A percentile compares a stretch with the other conserved stretches of the same genome.
phyloP scores from a whole-genome alignment of 768 basidiomycete species.

The Coprinellus micaceus region DNA sequence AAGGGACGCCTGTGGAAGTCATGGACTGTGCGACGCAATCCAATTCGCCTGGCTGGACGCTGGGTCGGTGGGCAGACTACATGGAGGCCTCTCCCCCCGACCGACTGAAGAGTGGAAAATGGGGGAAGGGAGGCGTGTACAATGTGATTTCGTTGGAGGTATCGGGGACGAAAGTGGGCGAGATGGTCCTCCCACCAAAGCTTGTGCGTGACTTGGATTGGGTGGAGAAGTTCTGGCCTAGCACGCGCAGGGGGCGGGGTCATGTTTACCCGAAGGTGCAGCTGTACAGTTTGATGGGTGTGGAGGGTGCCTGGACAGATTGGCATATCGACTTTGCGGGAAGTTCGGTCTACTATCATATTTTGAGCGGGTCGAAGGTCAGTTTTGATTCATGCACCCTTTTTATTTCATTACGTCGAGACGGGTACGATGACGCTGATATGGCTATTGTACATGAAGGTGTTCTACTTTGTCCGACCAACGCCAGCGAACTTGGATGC shows the following conservation, averaged over 20 bases:
- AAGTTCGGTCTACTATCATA: slow-evolving; percentile 96
- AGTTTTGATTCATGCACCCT: slow-evolving; percentile 9
- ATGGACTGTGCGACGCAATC: slow-evolving; percentile 93
- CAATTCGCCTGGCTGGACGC: slow-evolving; percentile 80
- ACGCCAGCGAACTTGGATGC: slow-evolving; percentile 81
- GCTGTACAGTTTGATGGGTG: slow-evolving; percentile 95
- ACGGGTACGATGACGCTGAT: not conserved
- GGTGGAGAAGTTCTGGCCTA: slow-evolving; percentile 96
- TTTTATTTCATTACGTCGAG: not conserved
- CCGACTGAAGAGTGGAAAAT: slow-evolving; percentile 58
- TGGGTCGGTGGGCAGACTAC: slow-evolving; percentile 89
- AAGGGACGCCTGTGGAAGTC: slow-evolving; percentile 79
- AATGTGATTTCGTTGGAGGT: slow-evolving; percentile 97
- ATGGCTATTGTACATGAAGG: slow-evolving; percentile 35
- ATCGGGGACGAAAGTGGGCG: slow-evolving; percentile 77
- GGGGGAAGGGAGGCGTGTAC: slow-evolving; percentile 35
- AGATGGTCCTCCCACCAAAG: slow-evolving; percentile 76
- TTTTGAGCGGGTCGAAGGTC: slow-evolving; percentile 82
- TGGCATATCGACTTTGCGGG: slow-evolving; percentile 99
- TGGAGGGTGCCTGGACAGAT: slow-evolving; percentile 92
- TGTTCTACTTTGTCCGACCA: slow-evolving; percentile 94
- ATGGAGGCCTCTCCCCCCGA: slow-evolving; percentile 61
- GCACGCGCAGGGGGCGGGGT: slow-evolving; percentile 65
- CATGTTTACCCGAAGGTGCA: slow-evolving; percentile 90
- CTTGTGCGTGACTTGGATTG: slow-evolving; percentile 89